Evolutionary conservation across 306 rosid genomes (phyloP), one percentile per base, ranked within the genome.

Genomic region (Quercus mongolica): DNA sequence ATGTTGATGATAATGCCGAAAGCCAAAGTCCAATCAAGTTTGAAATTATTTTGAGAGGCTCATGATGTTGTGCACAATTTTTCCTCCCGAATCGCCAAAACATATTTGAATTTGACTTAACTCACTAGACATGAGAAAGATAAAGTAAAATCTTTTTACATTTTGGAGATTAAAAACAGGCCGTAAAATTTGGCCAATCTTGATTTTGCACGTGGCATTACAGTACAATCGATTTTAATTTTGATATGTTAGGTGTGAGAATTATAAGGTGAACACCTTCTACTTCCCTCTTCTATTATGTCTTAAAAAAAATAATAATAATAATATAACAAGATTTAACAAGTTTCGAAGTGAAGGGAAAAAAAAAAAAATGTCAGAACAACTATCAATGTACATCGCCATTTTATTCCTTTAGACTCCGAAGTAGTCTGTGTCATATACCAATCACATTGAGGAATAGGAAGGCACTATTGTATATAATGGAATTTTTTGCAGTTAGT

Each of bases 331-430:
- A 65, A 51, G 35, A 71, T 75, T 54, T 41, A 59, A 38, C 23
- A 74, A 83, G 75, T 35, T 54, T 76, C 69, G 26, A 19, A 79
- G 52, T 64, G 11, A 59, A 31, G 21, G 5, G 3, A 12, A 15
- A 20, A 65, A 79, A 20, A n/a, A n/a, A n/a, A 55, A 79, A 56
- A 59, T 74, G 77, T 63, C 49, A 72, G 84, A 85, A 79, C 77
- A 44, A 77, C 41, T 10, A 13, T 58, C 64, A 58, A 21, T 58
- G 6, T 2, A 6, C 0, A 1, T 10, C 0, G 13, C 25, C 2
- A 6, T 35, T 35, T 35, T 35, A 6, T 6, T 33, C 0, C 41
- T 5, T 35, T 30, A 30, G 0, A 30, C 31, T 3, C 4, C 4
- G 1, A 30, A 30, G 31, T 30, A 30, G 1, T 30, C 4, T 30